These are phyloP conservation scores for Mycosarcoma mackinlayi DNA, from an alignment of 1,284 basidiomycete genomes.

Conservation along the genomic window DNA sequence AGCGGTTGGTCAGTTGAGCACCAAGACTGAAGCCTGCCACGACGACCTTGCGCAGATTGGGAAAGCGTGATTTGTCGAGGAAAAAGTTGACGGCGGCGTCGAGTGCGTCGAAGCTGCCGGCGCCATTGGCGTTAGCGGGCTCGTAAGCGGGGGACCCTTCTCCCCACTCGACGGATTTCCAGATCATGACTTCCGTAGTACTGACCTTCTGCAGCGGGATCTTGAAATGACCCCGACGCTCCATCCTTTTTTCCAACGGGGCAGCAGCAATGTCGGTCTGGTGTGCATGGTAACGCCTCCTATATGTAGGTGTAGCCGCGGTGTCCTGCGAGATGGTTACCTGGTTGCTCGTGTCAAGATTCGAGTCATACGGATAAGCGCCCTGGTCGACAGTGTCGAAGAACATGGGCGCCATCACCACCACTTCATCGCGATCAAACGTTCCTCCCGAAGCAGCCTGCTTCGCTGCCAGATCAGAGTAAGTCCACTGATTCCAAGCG, in stretches of 20 bases:
- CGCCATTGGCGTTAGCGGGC: slow-evolving; percentile 31
- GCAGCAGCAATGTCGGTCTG: background rate
- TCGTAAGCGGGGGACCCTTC: slow-evolving; percentile 46
- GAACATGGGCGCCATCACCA: slow-evolving; percentile 61
- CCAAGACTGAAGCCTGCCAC: slow-evolving; percentile 62
- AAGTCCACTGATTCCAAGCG: slow-evolving; percentile 63
- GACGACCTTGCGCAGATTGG: slow-evolving; percentile 58
- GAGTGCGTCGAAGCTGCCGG: slow-evolving; percentile 53
- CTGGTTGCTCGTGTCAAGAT: slow-evolving; percentile 7
- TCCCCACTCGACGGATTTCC: slow-evolving; percentile 54
- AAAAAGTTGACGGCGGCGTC: slow-evolving; percentile 55
- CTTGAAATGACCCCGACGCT: background rate
- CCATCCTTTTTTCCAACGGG: background rate
- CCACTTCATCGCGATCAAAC: slow-evolving; percentile 55
- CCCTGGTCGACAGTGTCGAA: slow-evolving; percentile 51
- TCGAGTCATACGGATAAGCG: slow-evolving; percentile 51
- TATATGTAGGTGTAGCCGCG: slow-evolving; percentile 1
- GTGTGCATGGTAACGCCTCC: background rate
- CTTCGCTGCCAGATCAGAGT: slow-evolving; percentile 53
- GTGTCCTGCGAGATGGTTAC: slow-evolving; percentile 21
- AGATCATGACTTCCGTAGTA: slow-evolving; percentile 47
- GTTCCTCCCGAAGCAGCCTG: slow-evolving; percentile 40
- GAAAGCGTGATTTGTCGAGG: slow-evolving; percentile 48
- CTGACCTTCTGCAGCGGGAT: slow-evolving; percentile 24
- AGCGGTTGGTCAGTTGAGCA: slow-evolving; percentile 58